phyloP scores from a whole-genome alignment of 345 rosid species.

The Melaleuca alternifolia region DNA sequence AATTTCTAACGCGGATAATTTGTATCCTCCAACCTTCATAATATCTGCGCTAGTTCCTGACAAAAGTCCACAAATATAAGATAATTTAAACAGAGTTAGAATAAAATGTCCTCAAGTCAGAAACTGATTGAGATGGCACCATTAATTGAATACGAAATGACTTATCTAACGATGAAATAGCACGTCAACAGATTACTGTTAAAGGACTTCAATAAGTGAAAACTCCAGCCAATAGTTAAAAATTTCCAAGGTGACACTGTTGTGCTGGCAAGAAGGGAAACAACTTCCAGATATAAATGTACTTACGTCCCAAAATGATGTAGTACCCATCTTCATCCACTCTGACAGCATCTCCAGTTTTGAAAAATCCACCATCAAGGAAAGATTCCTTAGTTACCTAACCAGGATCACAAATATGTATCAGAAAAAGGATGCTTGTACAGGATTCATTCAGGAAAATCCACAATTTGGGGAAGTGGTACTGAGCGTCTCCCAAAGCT shows the following conservation, averaged over 20 bases:
- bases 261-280: background rate
- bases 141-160: background rate
- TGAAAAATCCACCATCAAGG: conserved; percentile 85
- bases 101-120: background rate
- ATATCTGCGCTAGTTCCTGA: conserved; percentile 93
- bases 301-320: conserved; percentile 94
- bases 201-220: background rate
- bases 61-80: background rate
- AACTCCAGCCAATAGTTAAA: background rate
- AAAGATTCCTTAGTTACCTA: conserved; percentile 73
- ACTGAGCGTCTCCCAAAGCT: background rate
- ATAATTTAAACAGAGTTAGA: background rate
- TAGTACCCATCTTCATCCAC: conserved; percentile 80
- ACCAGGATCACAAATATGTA: background rate
- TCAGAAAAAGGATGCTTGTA: background rate
- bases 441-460: background rate
- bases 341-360: conserved; percentile 92
- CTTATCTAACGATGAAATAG: background rate
- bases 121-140: background rate
- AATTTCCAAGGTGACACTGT: background rate
- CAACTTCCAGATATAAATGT: background rate
- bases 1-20: conserved; percentile 88
- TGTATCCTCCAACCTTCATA: conserved; percentile 97
- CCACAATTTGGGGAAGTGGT: background rate
- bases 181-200: background rate